A percentile compares a stretch with the other conserved stretches of the same genome.
phyloP scores from a whole-genome alignment of 306 rosid genomes.

The Lathyrus sativus region DNA sequence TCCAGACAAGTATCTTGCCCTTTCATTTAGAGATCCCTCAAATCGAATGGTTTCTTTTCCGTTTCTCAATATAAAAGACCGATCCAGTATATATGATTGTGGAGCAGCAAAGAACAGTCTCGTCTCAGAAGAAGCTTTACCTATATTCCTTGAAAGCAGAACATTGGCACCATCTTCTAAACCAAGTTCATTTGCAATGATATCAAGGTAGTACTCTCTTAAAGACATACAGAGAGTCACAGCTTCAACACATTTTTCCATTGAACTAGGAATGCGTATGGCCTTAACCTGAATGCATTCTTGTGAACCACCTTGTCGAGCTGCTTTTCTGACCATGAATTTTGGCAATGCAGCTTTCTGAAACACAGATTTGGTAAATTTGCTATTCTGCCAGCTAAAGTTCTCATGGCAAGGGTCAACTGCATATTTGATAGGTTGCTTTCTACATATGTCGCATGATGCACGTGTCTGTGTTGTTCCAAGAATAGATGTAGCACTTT shows the following conservation, averaged over 20 bases:
- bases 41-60: slow-evolving; percentile 49
- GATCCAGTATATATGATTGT: slow-evolving; percentile 50
- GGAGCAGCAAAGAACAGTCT: slow-evolving; percentile 73
- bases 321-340: too few relatives aligned
- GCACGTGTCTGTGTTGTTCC: too few relatives aligned
- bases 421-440: too few relatives aligned
- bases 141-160: slow-evolving; percentile 81
- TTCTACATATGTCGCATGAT: too few relatives aligned
- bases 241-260: slow-evolving; percentile 59
- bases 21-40: slow-evolving; percentile 57
- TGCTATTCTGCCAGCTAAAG: too few relatives aligned
- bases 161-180: slow-evolving; percentile 60
- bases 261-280: slow-evolving; percentile 59
- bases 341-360: too few relatives aligned
- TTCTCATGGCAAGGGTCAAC: too few relatives aligned
- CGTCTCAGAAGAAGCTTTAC: slow-evolving; percentile 88
- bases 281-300: slow-evolving; percentile 56
- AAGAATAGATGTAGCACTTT: too few relatives aligned
- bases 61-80: slow-evolving; percentile 45
- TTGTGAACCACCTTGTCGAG: slow-evolving; percentile 39
- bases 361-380: too few relatives aligned
- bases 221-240: slow-evolving; percentile 60
- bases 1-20: slow-evolving; percentile 84
- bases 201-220: slow-evolving; percentile 74
- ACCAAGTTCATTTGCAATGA: slow-evolving; percentile 78